phyloP scores from a whole-genome alignment of 768 basidiomycete genomes.

The Dioszegia crocea region DNA sequence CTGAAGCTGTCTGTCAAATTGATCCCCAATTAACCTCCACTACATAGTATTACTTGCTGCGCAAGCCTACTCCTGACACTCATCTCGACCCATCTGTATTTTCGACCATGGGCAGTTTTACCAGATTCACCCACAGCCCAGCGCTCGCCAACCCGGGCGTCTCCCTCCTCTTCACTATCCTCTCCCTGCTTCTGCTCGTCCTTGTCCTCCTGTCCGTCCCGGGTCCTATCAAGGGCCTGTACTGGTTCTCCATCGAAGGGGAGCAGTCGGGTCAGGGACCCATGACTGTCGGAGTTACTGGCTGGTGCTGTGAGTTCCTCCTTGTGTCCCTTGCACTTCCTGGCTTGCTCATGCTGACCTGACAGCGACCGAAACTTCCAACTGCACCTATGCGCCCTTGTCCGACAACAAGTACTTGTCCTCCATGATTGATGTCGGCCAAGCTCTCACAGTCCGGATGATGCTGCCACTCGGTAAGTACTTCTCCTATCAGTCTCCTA shows the following conservation, averaged over 20 bases:
- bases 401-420: constrained; percentile 41
- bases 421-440: constrained; percentile 35
- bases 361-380: constrained; percentile 34
- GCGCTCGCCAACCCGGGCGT: constrained; percentile 34
- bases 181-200: constrained; percentile 43
- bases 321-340: no score
- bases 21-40: no score
- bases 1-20: no score
- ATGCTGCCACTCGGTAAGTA: constrained; percentile 41
- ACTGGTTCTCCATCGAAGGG: constrained; percentile 43
- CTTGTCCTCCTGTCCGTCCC: constrained; percentile 47
- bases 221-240: constrained; percentile 46
- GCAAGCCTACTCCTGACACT: no score
- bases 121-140: constrained; percentile 6
- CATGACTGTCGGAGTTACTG: constrained; percentile 39
- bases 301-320: constrained; percentile 46
- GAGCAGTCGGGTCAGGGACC: constrained; percentile 10
- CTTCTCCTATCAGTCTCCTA: not conserved
- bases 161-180: constrained; percentile 33
- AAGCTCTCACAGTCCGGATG: constrained; percentile 43
- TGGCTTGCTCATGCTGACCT: no score
- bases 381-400: constrained; percentile 47
- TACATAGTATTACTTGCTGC: no score
- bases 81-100: no score
- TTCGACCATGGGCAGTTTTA: constrained; percentile 1